A percentile compares a stretch with the other conserved stretches of the same genome.
phyloP scores from a whole-genome alignment of 305 asterid species.

The Lippia alba region DNA sequence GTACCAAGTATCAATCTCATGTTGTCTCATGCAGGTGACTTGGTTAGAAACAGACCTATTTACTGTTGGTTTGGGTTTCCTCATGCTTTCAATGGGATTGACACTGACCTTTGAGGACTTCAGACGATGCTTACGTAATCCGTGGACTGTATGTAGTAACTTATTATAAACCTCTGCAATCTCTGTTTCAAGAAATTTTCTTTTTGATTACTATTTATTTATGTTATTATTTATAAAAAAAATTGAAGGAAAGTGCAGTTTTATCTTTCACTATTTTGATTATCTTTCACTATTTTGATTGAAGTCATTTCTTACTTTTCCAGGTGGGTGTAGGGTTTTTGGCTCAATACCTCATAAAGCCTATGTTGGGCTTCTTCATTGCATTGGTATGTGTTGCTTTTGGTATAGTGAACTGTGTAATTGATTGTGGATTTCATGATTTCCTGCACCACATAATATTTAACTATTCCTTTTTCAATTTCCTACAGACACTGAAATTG shows the following conservation, averaged over 20 bases:
- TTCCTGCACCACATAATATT: constrained; percentile 32
- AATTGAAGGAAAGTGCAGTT: constrained; percentile 14
- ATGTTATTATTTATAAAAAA: no score
- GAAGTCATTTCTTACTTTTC: constrained; percentile 24
- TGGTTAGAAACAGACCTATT: constrained; percentile 94
- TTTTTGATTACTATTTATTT: no score
- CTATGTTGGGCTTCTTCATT: constrained; percentile 79
- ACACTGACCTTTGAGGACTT: constrained; percentile 95
- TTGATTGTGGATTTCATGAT: constrained; percentile 27
- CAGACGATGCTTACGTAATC: constrained; percentile 89
- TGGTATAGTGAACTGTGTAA: constrained; percentile 11
- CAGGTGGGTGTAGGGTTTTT: constrained; percentile 98
- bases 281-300: constrained; percentile 28
- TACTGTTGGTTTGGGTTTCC: constrained; percentile 94
- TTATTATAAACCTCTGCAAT: constrained; percentile 30
- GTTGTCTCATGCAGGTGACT: constrained; percentile 80
- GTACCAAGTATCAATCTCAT: constrained; percentile 1
- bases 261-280: constrained; percentile 33
- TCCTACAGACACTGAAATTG: constrained; percentile 70
- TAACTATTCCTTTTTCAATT: constrained; percentile 27
- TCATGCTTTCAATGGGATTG: constrained; percentile 98
- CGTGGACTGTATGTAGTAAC: constrained; percentile 84
- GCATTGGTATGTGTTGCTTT: constrained; percentile 65
- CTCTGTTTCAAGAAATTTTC: background rate
- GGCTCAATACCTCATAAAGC: constrained; percentile 92